These are phyloP conservation scores for Bullera alba DNA, from an alignment of 768 basidiomycete species.

Conservation along the genomic window DNA sequence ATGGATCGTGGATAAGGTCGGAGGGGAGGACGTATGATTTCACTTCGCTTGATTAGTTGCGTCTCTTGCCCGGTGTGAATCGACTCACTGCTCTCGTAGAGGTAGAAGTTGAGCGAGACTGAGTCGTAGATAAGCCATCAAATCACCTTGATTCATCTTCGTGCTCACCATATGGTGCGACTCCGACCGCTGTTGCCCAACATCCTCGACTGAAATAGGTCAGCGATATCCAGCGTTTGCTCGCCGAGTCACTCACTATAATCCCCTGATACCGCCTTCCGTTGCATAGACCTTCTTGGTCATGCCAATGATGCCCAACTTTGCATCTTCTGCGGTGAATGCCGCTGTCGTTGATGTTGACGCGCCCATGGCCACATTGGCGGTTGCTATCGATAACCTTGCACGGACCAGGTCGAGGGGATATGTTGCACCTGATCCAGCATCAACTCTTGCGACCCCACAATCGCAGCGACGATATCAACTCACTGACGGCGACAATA, in stretches of 20 bases:
- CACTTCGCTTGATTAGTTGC: constrained; percentile 23
- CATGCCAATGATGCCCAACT: constrained; percentile 70
- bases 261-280: constrained; percentile 78
- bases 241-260: constrained; percentile 80
- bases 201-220: constrained; percentile 22
- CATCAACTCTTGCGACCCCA: not conserved
- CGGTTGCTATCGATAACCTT: constrained; percentile 84
- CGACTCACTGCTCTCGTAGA: constrained; percentile 76
- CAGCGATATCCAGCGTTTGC: not conserved
- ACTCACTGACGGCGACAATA: constrained; percentile 86
- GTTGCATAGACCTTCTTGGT: constrained; percentile 80
- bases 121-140: constrained; percentile 13
- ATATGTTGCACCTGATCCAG: constrained; percentile 47
- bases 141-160: not conserved
- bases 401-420: constrained; percentile 91
- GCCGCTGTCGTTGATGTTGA: constrained; percentile 28
- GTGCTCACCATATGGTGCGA: constrained; percentile 60
- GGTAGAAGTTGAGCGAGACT: constrained; percentile 77
- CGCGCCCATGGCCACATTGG: constrained; percentile 54
- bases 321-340: constrained; percentile 47
- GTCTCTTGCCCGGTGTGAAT: constrained; percentile 13
- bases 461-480: not conserved
- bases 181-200: constrained; percentile 53
- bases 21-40: constrained; percentile 26
- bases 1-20: not conserved